Evolutionary conservation across 768 basidiomycete species (phyloP).

Genomic region (Dacryopinax primogenitus): DNA sequence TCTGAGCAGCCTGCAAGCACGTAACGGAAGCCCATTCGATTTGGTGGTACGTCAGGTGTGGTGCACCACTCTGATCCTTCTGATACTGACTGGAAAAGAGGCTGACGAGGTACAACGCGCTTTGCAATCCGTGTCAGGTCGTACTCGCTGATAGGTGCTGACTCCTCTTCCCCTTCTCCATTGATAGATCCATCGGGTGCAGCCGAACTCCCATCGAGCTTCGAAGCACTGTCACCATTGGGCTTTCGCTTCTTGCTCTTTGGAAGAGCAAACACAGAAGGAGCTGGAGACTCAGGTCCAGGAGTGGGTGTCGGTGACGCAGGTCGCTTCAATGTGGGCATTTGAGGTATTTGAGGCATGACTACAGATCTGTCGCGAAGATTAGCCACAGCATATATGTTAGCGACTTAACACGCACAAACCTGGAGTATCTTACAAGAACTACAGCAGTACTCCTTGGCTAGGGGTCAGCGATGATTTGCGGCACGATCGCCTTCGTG

Average conservation of each 20-base stretch:
- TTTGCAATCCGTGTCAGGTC: slow-evolving; percentile 59
- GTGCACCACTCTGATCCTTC: slow-evolving; percentile 29
- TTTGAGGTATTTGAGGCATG: not conserved
- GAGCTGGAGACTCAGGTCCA: slow-evolving; percentile 28
- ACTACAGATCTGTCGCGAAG: not conserved
- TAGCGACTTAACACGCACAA: not conserved
- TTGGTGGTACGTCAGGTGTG: slow-evolving; percentile 23
- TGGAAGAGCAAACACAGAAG: slow-evolving; percentile 23
- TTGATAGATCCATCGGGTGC: slow-evolving; percentile 41
- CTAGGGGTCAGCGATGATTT: no score
- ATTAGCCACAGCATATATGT: not conserved
- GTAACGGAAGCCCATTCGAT: slow-evolving; percentile 24
- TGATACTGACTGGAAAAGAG: slow-evolving; percentile 47
- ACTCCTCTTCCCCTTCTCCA: slow-evolving; percentile 36
- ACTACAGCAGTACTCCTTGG: not conserved
- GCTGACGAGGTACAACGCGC: slow-evolving; percentile 62
- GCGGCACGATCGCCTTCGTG: no score
- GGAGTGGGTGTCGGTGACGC: slow-evolving; percentile 19
- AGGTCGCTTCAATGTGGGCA: slow-evolving; percentile 13
- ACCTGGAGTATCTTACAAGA: not conserved
- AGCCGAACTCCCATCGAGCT: slow-evolving; percentile 33
- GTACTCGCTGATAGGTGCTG: slow-evolving; percentile 41
- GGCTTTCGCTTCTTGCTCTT: slow-evolving; percentile 43
- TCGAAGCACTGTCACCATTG: slow-evolving; percentile 30
- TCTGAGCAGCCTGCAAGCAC: slow-evolving; percentile 39